Evolutionary conservation across 164 flowering plant species (phyloP).

Genomic region (Berberis thunbergii): DNA sequence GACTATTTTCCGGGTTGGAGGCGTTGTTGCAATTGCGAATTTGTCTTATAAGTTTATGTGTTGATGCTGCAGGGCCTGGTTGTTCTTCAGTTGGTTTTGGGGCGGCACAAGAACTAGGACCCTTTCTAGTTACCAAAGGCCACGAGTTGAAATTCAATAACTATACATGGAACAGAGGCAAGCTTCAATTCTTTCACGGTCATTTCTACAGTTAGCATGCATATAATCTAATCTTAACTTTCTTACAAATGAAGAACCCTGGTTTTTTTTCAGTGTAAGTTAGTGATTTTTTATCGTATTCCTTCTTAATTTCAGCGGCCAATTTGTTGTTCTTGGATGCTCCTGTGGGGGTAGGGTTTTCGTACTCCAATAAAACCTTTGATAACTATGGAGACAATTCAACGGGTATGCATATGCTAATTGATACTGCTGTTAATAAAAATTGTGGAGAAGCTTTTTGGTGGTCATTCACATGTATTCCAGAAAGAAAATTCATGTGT

Average conservation of each 20-base stretch:
- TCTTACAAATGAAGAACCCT: neutral
- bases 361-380: slow-evolving; percentile 39
- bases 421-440: neutral
- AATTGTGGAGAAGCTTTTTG: neutral
- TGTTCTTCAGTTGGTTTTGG: slow-evolving; percentile 79
- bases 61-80: slow-evolving; percentile 51
- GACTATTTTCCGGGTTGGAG: too few relatives aligned
- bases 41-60: neutral
- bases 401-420: slow-evolving; percentile 23
- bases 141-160: slow-evolving; percentile 39
- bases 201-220: neutral
- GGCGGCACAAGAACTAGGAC: slow-evolving; percentile 55
- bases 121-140: slow-evolving; percentile 44
- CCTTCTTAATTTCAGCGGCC: slow-evolving; percentile 29
- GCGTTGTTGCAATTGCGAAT: too few relatives aligned
- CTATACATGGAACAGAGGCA: slow-evolving; percentile 49
- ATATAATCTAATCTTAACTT: neutral
- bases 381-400: slow-evolving; percentile 37
- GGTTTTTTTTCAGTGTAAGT: neutral
- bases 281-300: neutral
- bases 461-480: neutral
- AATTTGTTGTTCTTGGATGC: slow-evolving; percentile 50
- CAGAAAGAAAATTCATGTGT: too few relatives aligned
- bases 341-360: slow-evolving; percentile 60
- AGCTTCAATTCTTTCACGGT: neutral